Conservation (phyloP, 164 flowering plant genomes). For the Paratinospora sagittata region DNA sequence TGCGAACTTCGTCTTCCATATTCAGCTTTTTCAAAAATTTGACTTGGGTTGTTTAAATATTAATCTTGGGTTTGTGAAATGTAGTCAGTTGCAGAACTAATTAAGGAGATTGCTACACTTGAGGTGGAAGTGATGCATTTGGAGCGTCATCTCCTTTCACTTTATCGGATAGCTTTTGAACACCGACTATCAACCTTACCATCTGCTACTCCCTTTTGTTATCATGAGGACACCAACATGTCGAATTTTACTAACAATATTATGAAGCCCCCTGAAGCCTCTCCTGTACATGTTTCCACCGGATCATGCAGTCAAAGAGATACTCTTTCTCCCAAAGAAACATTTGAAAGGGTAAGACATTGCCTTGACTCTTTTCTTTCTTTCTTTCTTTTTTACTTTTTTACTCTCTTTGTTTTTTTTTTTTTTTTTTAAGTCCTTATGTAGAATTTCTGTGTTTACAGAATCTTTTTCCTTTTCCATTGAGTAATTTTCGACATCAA, state of each 20-base stretch:
- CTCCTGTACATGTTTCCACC: neutral
- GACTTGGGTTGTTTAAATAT: neutral
- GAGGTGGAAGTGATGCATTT: constrained; percentile 42
- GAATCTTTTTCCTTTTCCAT: neutral
- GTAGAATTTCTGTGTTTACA: neutral
- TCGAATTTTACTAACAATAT: neutral
- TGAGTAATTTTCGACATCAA: neutral
- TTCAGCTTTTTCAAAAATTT: neutral
- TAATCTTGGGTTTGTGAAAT: constrained; percentile 8
- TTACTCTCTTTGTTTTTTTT: too few species aligned
- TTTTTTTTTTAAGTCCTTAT: neutral
- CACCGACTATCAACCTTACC: constrained; percentile 21
- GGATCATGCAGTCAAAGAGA: neutral
- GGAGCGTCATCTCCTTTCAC: constrained; percentile 48
- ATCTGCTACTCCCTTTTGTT: constrained; percentile 9
- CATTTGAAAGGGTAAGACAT: constrained; percentile 20
- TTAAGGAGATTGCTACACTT: constrained; percentile 38
- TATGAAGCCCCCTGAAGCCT: neutral
- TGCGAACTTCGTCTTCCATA: neutral
- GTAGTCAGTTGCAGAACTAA: constrained; percentile 38
- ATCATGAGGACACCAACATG: constrained; percentile 12
- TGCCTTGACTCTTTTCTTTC: too few species aligned
- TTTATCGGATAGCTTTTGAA: constrained; percentile 40
- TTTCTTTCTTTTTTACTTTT: too few species aligned
- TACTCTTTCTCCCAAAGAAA: constrained; percentile 8